Percentiles rank a stretch among this genome's conserved stretches.
These are phyloP conservation scores for Camellia granthamiana DNA, from an alignment of 148 eudicot species.

Conservation along the genomic window DNA sequence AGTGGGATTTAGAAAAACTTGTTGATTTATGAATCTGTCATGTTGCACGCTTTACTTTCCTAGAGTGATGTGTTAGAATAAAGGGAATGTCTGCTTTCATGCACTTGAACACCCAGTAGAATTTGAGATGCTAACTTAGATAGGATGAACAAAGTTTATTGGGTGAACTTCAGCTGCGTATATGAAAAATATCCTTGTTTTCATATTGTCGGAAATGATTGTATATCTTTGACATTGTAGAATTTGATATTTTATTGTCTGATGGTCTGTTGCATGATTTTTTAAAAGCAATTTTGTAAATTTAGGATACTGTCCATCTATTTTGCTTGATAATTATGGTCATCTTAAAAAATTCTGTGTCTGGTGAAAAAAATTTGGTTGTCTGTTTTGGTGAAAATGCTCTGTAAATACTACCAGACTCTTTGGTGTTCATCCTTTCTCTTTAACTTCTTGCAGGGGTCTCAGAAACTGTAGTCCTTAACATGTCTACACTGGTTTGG, in stretches of 20 bases:
- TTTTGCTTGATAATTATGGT: not conserved
- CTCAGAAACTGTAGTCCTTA: slow-evolving; percentile 85
- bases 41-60: not conserved
- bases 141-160: not conserved
- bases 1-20: not conserved
- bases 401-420: not conserved
- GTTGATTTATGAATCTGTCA: not conserved
- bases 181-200: not conserved
- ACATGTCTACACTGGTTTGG: slow-evolving; percentile 94
- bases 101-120: not conserved
- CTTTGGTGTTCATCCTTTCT: not conserved
- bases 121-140: not conserved
- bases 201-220: not conserved
- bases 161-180: not conserved
- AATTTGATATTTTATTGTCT: not conserved
- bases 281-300: not conserved
- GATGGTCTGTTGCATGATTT: not conserved
- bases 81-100: not conserved
- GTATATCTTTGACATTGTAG: not conserved
- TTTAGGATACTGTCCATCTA: not conserved
- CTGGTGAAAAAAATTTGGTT: not conserved
- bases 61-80: not conserved
- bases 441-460: slow-evolving; percentile 62
- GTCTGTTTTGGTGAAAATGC: not conserved
- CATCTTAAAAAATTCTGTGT: not conserved